Conservation (phyloP, 2,329 filamentous ascomycete genomes). For the Claviceps arundinis region DNA sequence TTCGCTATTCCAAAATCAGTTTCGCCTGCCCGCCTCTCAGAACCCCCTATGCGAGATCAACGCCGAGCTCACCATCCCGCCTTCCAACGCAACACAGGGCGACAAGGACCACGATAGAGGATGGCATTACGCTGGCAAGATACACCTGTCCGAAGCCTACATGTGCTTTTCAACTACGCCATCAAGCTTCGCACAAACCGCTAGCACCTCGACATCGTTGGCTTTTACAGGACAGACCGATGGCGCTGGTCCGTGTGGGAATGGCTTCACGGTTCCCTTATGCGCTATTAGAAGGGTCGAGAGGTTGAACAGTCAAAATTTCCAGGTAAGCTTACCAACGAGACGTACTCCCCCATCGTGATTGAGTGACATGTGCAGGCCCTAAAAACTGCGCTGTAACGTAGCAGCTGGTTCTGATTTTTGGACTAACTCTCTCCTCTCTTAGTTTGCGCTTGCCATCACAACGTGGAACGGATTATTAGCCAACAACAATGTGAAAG, state of each 20-base stretch:
- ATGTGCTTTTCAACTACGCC: conserved; percentile 94
- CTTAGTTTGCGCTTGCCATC: conserved; percentile 75
- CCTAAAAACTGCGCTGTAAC: background rate
- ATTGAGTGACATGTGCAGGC: background rate
- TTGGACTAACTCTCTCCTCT: background rate
- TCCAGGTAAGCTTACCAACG: conserved; percentile 36
- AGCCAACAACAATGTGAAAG: conserved; percentile 41
- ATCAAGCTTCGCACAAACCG: conserved; percentile 70
- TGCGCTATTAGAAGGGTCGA: conserved; percentile 88
- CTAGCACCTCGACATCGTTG: conserved; percentile 66
- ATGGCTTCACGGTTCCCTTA: conserved; percentile 89
- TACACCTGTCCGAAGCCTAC: conserved; percentile 88
- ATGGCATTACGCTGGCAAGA: conserved; percentile 81
- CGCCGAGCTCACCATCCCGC: conserved; percentile 81
- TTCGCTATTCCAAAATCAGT: conserved; percentile 87
- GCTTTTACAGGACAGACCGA: conserved; percentile 87
- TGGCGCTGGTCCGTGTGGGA: conserved; percentile 81
- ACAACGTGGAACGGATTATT: conserved; percentile 82
- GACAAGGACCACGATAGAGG: conserved; percentile 60
- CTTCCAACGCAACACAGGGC: conserved; percentile 54
- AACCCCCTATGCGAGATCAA: conserved; percentile 92
- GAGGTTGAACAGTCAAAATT: conserved; percentile 81
- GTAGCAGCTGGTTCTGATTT: background rate
- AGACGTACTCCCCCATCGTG: background rate
- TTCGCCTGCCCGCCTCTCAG: conserved; percentile 84